phyloP scores from a whole-genome alignment of 257 asterid genomes.

The Misopates orontium region DNA sequence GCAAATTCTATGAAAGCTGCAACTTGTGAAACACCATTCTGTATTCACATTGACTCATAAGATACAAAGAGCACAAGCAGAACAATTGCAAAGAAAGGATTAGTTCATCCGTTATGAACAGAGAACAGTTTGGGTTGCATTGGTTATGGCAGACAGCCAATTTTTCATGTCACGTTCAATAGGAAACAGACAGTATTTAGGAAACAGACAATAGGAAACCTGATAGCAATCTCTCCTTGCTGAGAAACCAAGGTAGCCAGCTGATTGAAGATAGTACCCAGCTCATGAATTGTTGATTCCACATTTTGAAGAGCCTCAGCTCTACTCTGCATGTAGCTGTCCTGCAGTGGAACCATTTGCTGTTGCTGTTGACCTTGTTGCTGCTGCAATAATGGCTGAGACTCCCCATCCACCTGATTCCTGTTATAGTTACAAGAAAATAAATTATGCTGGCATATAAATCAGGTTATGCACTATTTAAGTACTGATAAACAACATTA shows the following conservation, averaged over 20 bases:
- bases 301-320: slow-evolving; percentile 93
- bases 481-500: neutral
- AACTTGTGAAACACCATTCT: neutral
- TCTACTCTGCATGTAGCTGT: slow-evolving; percentile 94
- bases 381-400: slow-evolving; percentile 79
- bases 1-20: neutral
- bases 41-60: slow-evolving; percentile 1
- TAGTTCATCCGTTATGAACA: neutral
- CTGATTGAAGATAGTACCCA: slow-evolving; percentile 83
- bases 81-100: neutral
- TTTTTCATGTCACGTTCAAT: too few species aligned
- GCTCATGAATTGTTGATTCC: slow-evolving; percentile 90
- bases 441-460: slow-evolving; percentile 18
- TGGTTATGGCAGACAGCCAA: neutral
- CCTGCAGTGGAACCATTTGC: slow-evolving; percentile 80
- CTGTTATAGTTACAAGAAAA: slow-evolving; percentile 38
- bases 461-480: neutral
- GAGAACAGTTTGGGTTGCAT: neutral
- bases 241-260: slow-evolving; percentile 89
- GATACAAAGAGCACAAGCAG: too few species aligned
- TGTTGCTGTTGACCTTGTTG: slow-evolving; percentile 84
- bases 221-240: slow-evolving; percentile 95
- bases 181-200: too few species aligned
- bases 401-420: slow-evolving; percentile 69
- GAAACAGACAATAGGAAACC: slow-evolving; percentile 46